Evolutionary conservation across 2,329 filamentous ascomycete species (phyloP).

Genomic region (Hypoxylon sp.): DNA sequence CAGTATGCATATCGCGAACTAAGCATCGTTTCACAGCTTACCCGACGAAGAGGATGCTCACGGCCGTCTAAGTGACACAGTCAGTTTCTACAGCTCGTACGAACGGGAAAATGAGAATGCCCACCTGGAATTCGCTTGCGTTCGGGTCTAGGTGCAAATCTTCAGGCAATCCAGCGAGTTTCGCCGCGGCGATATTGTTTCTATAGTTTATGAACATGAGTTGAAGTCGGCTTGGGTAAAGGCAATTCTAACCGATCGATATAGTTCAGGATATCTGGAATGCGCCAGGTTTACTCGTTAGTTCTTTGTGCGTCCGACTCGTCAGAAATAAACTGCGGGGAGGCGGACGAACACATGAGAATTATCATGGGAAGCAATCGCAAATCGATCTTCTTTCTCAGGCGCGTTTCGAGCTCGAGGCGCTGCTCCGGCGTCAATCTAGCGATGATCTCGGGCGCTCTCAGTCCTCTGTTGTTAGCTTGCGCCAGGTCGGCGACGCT

Average conservation of each 20-base stretch:
- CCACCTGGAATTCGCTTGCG: slow-evolving; percentile 53
- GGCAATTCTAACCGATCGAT: slow-evolving; percentile 43
- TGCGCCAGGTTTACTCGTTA: slow-evolving; percentile 8
- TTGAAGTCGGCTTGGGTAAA: neutral
- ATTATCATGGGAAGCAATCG: slow-evolving; percentile 75
- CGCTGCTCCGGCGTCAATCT: slow-evolving; percentile 65
- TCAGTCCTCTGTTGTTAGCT: slow-evolving; percentile 44
- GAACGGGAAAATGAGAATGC: neutral
- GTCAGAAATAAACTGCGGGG: slow-evolving; percentile 1
- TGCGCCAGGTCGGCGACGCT: slow-evolving; percentile 41
- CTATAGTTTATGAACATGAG: slow-evolving; percentile 45
- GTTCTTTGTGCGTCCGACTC: slow-evolving; percentile 1
- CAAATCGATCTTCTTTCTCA: slow-evolving; percentile 74
- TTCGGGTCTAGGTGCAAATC: slow-evolving; percentile 51
- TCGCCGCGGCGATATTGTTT: slow-evolving; percentile 68
- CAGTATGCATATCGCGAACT: slow-evolving; percentile 5
- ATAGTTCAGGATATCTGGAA: slow-evolving; percentile 47
- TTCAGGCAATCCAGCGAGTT: slow-evolving; percentile 60
- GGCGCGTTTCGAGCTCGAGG: slow-evolving; percentile 62
- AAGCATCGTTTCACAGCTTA: slow-evolving; percentile 43
- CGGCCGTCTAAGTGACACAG: slow-evolving; percentile 53
- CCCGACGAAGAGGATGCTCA: slow-evolving; percentile 65
- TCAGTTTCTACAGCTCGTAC: slow-evolving; percentile 21
- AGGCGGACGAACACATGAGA: slow-evolving; percentile 63
- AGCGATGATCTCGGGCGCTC: slow-evolving; percentile 52